These are phyloP conservation scores for Tolypocladium album DNA, from an alignment of 2,329 filamentous ascomycete species.

Conservation along the genomic window DNA sequence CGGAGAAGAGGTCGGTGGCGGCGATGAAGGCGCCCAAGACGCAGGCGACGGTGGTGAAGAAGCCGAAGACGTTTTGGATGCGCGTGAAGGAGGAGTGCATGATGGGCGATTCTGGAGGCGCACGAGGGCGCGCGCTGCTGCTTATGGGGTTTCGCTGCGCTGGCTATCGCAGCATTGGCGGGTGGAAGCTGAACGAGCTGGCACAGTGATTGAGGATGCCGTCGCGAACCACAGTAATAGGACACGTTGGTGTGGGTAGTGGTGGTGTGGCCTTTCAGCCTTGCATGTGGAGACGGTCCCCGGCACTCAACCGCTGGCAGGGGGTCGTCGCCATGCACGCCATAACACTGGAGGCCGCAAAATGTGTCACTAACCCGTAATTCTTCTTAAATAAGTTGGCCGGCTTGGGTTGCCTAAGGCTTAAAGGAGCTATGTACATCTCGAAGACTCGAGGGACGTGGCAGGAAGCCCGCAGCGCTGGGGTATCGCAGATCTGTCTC, in stretches of 20 bases:
- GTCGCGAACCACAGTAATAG: not conserved
- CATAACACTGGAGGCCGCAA: not conserved
- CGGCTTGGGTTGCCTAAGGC: not conserved
- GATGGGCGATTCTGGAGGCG: constrained; percentile 18
- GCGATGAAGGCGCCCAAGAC: constrained; percentile 71
- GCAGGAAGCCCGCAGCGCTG: not conserved
- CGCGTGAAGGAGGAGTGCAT: constrained; percentile 89
- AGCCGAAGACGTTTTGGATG: constrained; percentile 87
- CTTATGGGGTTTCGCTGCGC: not conserved
- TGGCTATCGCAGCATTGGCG: not conserved
- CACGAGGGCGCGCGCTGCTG: constrained; percentile 5
- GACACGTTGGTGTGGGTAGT: not conserved
- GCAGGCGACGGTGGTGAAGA: constrained; percentile 92
- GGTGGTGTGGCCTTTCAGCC: not conserved
- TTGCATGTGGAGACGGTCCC: not conserved
- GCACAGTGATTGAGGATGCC: not conserved
- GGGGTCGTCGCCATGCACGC: not conserved
- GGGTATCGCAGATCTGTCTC: not conserved
- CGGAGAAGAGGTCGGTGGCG: constrained; percentile 60
- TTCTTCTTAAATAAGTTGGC: not conserved
- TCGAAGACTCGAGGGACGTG: not conserved
- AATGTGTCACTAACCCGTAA: too few relatives aligned
- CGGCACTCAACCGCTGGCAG: not conserved
- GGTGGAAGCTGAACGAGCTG: not conserved
- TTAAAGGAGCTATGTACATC: not conserved